Conservation (phyloP, 106 monocot genomes). For the Alisma plantagoaquatica region DNA sequence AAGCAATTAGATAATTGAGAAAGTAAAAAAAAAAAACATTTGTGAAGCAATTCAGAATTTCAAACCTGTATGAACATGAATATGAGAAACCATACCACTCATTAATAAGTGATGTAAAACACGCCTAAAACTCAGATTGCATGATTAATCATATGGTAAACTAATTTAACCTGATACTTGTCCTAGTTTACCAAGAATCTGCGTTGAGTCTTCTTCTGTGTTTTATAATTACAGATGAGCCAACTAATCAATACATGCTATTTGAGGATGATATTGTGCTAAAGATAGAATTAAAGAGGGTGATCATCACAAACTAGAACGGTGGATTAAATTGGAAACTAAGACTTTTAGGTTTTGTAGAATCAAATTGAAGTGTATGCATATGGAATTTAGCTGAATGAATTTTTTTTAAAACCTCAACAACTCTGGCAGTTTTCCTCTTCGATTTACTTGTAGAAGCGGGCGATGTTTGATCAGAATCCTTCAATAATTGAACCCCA, state of each 20-base stretch:
- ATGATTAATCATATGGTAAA: too few relatives aligned
- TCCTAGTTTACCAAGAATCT: too few relatives aligned
- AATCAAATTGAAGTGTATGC: neutral
- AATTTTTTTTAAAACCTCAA: slow-evolving; percentile 38
- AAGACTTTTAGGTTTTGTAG: too few relatives aligned
- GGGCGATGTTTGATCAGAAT: slow-evolving; percentile 57
- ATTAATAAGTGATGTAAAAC: too few relatives aligned
- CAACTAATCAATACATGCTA: too few relatives aligned
- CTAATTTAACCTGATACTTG: too few relatives aligned
- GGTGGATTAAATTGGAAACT: too few relatives aligned
- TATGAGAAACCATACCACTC: too few relatives aligned
- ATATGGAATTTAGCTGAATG: neutral
- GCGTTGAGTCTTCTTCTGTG: neutral
- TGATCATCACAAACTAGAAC: neutral
- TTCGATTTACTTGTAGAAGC: slow-evolving; percentile 40
- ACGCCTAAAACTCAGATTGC: too few relatives aligned
- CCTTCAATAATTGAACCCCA: slow-evolving; percentile 85
- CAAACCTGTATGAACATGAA: neutral
- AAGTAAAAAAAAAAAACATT: too few relatives aligned
- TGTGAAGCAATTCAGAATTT: slow-evolving; percentile 3
- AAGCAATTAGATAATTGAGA: neutral
- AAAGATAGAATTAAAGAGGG: neutral
- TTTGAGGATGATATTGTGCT: neutral
- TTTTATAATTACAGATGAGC: too few relatives aligned
- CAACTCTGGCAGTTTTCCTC: slow-evolving; percentile 32